Percentiles rank a stretch among this genome's conserved stretches.
These are phyloP conservation scores for Erythrophleum fordii DNA, from an alignment of 306 rosid genomes.

Conservation along the genomic window DNA sequence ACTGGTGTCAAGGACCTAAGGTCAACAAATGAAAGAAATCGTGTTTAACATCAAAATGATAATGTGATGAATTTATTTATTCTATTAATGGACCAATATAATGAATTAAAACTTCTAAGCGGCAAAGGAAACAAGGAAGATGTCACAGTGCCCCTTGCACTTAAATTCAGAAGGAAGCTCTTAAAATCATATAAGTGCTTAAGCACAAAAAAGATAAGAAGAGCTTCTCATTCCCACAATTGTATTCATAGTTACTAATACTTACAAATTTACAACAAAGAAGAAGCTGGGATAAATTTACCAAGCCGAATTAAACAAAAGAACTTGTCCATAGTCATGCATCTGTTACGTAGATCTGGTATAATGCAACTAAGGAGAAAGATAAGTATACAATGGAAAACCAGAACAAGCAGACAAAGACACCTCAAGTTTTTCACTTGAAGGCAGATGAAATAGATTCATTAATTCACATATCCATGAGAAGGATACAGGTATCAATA, in stretches of 20 bases:
- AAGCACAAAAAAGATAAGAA: constrained; percentile 10
- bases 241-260: background rate
- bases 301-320: background rate
- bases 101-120: background rate
- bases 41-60: background rate
- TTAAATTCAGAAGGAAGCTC: background rate
- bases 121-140: background rate
- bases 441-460: constrained; percentile 11
- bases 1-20: background rate
- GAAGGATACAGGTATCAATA: background rate
- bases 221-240: constrained; percentile 17
- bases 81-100: background rate
- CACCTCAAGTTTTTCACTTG: background rate
- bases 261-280: background rate
- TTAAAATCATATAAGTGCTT: constrained; percentile 4
- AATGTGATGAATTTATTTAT: constrained; percentile 6
- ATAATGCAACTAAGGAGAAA: background rate
- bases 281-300: background rate
- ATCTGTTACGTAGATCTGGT: constrained; percentile 19
- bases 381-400: background rate
- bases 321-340: background rate
- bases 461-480: background rate
- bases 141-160: background rate
- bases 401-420: background rate
- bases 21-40: background rate